phyloP scores from a whole-genome alignment of 768 basidiomycete species.

The Psilocybe cyanescens region DNA sequence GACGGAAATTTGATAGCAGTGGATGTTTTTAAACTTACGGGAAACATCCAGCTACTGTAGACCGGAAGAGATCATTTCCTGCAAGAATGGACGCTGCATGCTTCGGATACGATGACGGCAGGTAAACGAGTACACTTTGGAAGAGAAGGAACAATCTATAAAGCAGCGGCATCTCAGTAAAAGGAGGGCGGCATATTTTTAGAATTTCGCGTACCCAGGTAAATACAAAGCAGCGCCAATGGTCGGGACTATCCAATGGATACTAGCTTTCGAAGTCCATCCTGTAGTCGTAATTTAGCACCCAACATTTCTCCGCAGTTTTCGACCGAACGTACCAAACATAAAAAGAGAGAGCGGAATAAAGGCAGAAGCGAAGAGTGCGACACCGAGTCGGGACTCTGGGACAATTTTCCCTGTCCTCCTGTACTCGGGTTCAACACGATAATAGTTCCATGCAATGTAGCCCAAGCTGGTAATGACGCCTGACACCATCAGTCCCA shows the following conservation, averaged over 20 bases:
- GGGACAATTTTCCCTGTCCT: not conserved
- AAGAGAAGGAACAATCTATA: slow-evolving; percentile 2
- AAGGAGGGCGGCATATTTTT: not conserved
- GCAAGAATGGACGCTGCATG: not conserved
- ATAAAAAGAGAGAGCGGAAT: slow-evolving; percentile 6
- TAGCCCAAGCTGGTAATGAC: not conserved
- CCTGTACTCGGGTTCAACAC: slow-evolving; percentile 4
- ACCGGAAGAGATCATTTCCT: not conserved
- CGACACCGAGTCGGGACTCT: not conserved
- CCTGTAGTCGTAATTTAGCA: not conserved
- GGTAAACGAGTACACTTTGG: not conserved
- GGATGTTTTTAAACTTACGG: not conserved
- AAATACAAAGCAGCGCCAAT: slow-evolving; percentile 8
- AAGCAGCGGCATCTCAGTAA: not conserved
- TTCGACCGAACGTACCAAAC: slow-evolving; percentile 1
- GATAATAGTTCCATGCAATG: slow-evolving; percentile 1
- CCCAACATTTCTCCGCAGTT: no score
- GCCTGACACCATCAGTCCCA: slow-evolving; percentile 3
- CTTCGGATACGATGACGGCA: not conserved
- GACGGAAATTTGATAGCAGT: not conserved
- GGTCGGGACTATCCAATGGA: slow-evolving; percentile 7
- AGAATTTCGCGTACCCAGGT: slow-evolving; percentile 1
- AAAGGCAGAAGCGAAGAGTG: slow-evolving; percentile 6
- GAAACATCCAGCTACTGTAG: slow-evolving; percentile 2
- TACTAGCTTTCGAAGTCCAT: not conserved